Evolutionary conservation across 1,139 yeast species (phyloP), one percentile per base, ranked within the genome.

Genomic region (Suhomyces coccinellae): DNA sequence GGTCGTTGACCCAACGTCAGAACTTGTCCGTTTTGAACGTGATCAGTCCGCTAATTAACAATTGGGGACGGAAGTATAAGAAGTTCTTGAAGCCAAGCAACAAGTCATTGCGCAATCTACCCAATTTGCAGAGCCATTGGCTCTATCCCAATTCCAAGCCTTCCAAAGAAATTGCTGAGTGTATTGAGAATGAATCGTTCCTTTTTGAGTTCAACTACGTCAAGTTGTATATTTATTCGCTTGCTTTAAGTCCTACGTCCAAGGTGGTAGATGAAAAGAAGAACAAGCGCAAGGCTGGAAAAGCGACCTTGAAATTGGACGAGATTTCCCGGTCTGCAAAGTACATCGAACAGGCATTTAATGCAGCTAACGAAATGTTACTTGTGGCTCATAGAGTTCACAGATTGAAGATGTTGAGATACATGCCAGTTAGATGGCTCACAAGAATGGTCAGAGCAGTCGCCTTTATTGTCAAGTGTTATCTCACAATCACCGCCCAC

Each of bases 381-480:
- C 76, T 79, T 27, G 85, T 86, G 3, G 88, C 93, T 2, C 81
- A 81, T 45, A 69, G 95, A 35, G 83, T 88, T 3, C 89, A 85
- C 56, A 73, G 75, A 49, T 68, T 85, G 50, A 80, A 79, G 50
- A 68, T 84, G 70, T 67, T 88, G 43, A 72, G 83, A 49, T 86
- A 78, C 58, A 88, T 91, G 82, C 97, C 98, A 0, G 91, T 89
- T 12, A 72, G 97, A 51, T 90, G 97, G 96, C 83, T 87, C 5
- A 86, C 90, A 1, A 73, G 96, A 48, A 82, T 89, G 31, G 91
- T 91, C n/a, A 79, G 95, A 55, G 90, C 97, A 0, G 91, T 89
- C 6, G 95, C 96, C 2, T 91, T 90, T 60, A 78, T 91, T 45
- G 95, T 91, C 10, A 90, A 90, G 61, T 87, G 95, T 58, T 85